phyloP scores from a whole-genome alignment of 2,329 filamentous ascomycete genomes.

The Paramyrothecium roridum region DNA sequence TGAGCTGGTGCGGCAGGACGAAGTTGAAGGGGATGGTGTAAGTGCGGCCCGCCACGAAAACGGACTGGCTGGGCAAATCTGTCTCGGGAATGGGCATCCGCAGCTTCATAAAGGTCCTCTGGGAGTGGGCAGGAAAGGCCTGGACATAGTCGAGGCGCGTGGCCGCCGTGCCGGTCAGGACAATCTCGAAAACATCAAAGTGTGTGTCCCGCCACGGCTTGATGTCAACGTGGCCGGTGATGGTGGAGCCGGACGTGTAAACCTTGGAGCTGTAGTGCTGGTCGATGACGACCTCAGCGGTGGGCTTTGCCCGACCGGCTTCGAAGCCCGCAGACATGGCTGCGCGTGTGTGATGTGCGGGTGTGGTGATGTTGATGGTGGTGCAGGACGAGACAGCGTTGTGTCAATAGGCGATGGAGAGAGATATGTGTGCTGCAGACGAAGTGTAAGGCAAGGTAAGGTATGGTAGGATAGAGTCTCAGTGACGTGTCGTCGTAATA shows the following conservation, averaged over 20 bases:
- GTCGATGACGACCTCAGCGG: conserved; percentile 47
- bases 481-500: neutral
- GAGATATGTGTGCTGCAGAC: neutral
- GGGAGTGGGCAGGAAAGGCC: conserved; percentile 42
- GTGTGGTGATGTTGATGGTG: neutral
- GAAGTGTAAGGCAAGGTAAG: neutral
- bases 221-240: conserved; percentile 48
- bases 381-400: neutral
- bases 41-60: conserved; percentile 44
- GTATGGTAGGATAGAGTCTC: neutral
- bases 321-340: conserved; percentile 5
- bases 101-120: conserved; percentile 54
- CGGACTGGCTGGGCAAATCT: conserved; percentile 41
- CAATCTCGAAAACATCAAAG: conserved; percentile 51
- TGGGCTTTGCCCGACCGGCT: conserved; percentile 21
- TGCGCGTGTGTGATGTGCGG: neutral
- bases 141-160: conserved; percentile 50
- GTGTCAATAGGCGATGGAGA: neutral
- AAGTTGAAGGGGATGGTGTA: conserved; percentile 58
- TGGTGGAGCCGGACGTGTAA: conserved; percentile 51
- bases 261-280: conserved; percentile 53
- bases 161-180: conserved; percentile 47
- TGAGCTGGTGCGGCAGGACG: conserved; percentile 55
- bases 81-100: conserved; percentile 49
- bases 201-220: conserved; percentile 39